Conservation (phyloP, 768 basidiomycete species). For the Trichaptum fuscoviolaceum region DNA sequence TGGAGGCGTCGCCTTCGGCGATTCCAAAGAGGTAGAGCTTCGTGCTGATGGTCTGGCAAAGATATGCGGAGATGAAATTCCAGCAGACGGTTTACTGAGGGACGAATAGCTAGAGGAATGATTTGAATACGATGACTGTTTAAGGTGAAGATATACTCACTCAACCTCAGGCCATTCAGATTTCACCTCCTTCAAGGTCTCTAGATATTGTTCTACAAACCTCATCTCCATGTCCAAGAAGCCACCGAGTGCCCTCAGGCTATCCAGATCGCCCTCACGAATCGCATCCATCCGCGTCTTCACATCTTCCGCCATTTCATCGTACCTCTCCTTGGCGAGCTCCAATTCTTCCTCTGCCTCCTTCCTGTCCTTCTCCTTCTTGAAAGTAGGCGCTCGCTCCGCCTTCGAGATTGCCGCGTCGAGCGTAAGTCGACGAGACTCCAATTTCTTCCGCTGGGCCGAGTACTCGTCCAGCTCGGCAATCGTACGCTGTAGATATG, state of each 20-base stretch:
- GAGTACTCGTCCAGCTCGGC: constrained; percentile 85
- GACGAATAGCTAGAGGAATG: background rate
- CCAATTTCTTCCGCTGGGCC: constrained; percentile 74
- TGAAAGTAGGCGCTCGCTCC: constrained; percentile 60
- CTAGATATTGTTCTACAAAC: constrained; percentile 67
- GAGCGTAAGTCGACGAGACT: constrained; percentile 59
- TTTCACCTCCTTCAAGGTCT: constrained; percentile 67
- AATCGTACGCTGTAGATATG: constrained; percentile 56
- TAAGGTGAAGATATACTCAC: constrained; percentile 32
- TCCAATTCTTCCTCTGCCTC: constrained; percentile 83
- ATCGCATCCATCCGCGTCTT: constrained; percentile 74
- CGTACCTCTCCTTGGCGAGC: constrained; percentile 66
- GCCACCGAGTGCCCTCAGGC: constrained; percentile 62
- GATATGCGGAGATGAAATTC: background rate
- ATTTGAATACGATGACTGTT: background rate
- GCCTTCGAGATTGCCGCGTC: constrained; percentile 71
- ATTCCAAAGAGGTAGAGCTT: constrained; percentile 9
- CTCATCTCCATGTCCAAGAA: constrained; percentile 73
- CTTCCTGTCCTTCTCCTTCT: constrained; percentile 69
- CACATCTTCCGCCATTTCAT: constrained; percentile 82
- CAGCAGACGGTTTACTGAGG: constrained; percentile 6
- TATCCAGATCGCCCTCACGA: constrained; percentile 71
- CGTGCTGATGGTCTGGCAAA: background rate
- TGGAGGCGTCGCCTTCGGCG: constrained; percentile 19
- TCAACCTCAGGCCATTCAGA: constrained; percentile 55